These are phyloP conservation scores for Tetradesmus lagerheimii DNA, from an alignment of 139 green algal genomes.

Conservation along the genomic window DNA sequence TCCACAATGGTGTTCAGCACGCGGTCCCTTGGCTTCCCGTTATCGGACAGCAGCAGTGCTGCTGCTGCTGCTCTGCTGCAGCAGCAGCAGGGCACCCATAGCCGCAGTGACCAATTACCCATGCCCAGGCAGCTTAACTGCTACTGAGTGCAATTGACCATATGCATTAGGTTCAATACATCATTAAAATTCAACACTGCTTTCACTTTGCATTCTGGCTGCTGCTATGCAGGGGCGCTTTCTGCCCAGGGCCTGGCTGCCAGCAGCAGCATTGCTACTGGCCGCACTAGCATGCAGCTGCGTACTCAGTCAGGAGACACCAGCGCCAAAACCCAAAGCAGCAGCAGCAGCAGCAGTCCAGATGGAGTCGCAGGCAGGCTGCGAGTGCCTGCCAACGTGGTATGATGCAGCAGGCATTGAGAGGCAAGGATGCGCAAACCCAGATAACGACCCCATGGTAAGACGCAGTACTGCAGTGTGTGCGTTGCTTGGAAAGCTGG, in stretches of 20 bases:
- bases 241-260: background rate
- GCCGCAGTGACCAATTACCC: too few species aligned
- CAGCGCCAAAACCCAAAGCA: too few species aligned
- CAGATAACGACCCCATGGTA: conserved; percentile 31
- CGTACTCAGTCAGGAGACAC: background rate
- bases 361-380: conserved; percentile 17
- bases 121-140: too few species aligned
- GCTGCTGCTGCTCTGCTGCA: background rate
- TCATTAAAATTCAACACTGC: background rate
- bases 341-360: background rate
- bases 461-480: background rate
- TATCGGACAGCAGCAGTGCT: background rate
- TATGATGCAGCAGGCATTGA: background rate
- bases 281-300: too few species aligned
- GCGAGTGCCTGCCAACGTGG: conserved; percentile 3
- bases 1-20: too few species aligned
- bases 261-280: background rate
- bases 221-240: background rate
- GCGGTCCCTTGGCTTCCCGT: too few species aligned
- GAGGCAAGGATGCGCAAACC: conserved; percentile 25
- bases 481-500: background rate
- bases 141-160: too few species aligned
- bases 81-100: background rate
- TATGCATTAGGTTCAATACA: background rate
- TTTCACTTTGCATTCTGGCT: too few species aligned